phyloP scores from a whole-genome alignment of 2,329 filamentous ascomycete genomes.

The Fusarium lyarnte region DNA sequence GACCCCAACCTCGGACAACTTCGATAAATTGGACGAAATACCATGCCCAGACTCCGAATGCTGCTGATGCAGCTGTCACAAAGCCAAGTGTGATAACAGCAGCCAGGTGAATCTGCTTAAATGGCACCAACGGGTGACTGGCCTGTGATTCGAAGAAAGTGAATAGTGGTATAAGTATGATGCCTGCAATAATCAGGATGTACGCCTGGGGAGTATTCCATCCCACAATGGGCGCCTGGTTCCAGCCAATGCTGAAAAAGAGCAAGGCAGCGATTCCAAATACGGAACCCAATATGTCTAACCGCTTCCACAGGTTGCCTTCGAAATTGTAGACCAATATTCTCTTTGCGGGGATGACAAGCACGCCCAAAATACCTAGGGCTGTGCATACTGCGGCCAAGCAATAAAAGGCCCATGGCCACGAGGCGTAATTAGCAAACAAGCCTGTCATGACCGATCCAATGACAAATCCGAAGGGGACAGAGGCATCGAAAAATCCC shows the following conservation, averaged over 20 bases:
- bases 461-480: constrained; percentile 38
- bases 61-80: constrained; percentile 28
- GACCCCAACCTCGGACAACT: constrained; percentile 35
- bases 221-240: constrained; percentile 34
- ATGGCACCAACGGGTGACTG: constrained; percentile 37
- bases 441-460: constrained; percentile 40
- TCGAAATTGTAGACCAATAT: constrained; percentile 39
- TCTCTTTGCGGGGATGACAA: constrained; percentile 33
- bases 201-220: constrained; percentile 31
- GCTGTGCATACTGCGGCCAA: constrained; percentile 34
- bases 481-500: constrained; percentile 39
- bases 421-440: constrained; percentile 35
- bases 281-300: constrained; percentile 30
- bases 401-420: constrained; percentile 42
- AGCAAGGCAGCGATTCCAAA: constrained; percentile 28
- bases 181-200: constrained; percentile 32
- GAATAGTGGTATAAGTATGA: constrained; percentile 21
- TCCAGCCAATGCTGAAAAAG: constrained; percentile 41
- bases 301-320: constrained; percentile 38
- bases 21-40: constrained; percentile 40
- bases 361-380: constrained; percentile 31
- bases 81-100: constrained; percentile 33
- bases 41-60: constrained; percentile 42
- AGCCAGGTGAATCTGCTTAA: constrained; percentile 32
- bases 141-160: constrained; percentile 34